Base-by-base conservation (phyloP, 2,329 filamentous ascomycete species). In the Ophiocordyceps camponoti-floridani region DNA sequence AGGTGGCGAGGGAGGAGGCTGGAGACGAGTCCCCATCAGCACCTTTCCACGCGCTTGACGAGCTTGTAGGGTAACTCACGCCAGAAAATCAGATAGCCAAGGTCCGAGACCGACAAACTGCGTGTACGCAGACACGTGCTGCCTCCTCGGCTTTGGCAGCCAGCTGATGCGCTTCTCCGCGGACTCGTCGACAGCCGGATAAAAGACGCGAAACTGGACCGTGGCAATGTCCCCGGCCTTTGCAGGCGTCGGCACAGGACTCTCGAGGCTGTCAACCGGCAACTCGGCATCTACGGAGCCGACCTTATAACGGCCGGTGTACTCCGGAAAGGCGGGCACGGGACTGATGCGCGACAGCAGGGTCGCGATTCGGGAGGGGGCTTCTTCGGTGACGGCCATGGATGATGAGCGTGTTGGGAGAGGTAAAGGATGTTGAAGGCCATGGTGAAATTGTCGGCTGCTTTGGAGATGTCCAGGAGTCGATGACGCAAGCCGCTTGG, bases 271-370 rank as follows among this genome's bases (percentile, higher is more conserved):
- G 27, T 70, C 67, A 10, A 82, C 68, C 40, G 85, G 82, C 14
- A 93, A 75, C 63, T 94, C 86, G 50, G 89, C 70, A 54, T 93
- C 85, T 51, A 85, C 68, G 2, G 81, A 84, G 50, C 84, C 85
- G 47, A 91, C 84, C 53, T 77, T 76, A 66, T 85, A 79, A 0
- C 82, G 81, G 0, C 84, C 86, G 1, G 79, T 79, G 56, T 87
- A 89, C 4, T 76, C 66, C 4, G 84, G 81, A 47, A 93, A 87
- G 1, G 69, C 61, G 1, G 84, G 84, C 4, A 86, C 66, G 1
- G 82, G 82, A 54, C 72, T 84, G 52, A 84, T 61, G 41, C 65
- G 66, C 13, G 71, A 68, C n/a, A 75, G 54, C 48, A 70, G 66
- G 10, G 65, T 61, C 41, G 63, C 59, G 54, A 72, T 61, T 53